These are phyloP conservation scores for Syzygium oleosum DNA, from an alignment of 345 rosid species.

Conservation along the genomic window DNA sequence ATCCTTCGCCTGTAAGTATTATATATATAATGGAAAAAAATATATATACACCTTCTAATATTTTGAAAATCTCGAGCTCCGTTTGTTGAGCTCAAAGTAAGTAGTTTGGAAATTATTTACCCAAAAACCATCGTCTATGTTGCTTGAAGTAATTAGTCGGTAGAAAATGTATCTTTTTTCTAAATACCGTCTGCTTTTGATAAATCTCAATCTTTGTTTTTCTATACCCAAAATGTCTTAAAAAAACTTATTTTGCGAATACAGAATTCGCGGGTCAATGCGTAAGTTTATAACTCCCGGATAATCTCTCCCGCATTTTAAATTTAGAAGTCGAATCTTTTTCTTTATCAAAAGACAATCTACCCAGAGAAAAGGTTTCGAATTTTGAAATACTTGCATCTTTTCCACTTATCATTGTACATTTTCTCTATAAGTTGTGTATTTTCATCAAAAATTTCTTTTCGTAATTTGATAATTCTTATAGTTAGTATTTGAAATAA, in stretches of 20 bases:
- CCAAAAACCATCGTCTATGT: too few species aligned
- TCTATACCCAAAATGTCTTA: too few species aligned
- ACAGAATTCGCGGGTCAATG: background rate
- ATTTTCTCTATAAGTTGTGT: background rate
- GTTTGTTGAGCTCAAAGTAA: too few species aligned
- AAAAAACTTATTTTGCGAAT: background rate
- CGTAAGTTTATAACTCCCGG: background rate
- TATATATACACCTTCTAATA: background rate
- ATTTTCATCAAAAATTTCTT: background rate
- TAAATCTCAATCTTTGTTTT: too few species aligned
- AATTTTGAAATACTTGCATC: background rate
- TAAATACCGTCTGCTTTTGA: too few species aligned
- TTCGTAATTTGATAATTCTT: background rate
- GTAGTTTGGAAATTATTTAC: too few species aligned
- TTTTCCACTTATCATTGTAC: background rate
- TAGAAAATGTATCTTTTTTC: too few species aligned
- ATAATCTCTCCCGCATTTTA: background rate
- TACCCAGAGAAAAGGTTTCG: background rate
- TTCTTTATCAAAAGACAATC: background rate
- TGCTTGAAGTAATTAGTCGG: too few species aligned
- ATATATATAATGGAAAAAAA: background rate
- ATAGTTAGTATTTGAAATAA: background rate
- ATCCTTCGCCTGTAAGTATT: background rate
- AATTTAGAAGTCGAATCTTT: rapidly evolving
- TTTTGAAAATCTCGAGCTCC: too few species aligned